phyloP scores from a whole-genome alignment of 139 green algal genomes.

The Chlamydomonas sp. region DNA sequence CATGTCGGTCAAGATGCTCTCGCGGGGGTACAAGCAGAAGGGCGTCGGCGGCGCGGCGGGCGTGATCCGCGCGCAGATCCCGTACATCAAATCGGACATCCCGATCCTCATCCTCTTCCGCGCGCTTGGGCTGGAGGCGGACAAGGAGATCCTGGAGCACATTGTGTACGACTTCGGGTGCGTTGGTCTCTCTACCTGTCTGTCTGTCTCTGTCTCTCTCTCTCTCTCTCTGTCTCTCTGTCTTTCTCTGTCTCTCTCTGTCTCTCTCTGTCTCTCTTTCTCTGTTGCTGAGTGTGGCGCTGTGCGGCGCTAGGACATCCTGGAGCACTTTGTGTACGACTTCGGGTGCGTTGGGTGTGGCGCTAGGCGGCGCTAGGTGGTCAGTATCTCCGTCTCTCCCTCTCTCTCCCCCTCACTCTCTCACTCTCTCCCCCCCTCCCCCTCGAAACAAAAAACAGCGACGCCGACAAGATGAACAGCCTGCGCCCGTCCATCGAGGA shows the following conservation, averaged over 20 bases:
- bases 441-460: too few relatives aligned
- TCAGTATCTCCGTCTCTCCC: too few relatives aligned
- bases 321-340: conserved; percentile 88
- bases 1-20: conserved; percentile 84
- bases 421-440: too few relatives aligned
- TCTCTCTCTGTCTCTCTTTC: too few relatives aligned
- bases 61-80: conserved; percentile 56
- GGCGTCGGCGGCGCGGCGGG: conserved; percentile 30
- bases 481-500: conserved; percentile 91
- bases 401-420: too few relatives aligned
- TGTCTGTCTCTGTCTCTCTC: too few relatives aligned
- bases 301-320: conserved; percentile 68
- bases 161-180: conserved; percentile 88
- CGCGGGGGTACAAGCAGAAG: conserved; percentile 38
- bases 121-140: conserved; percentile 59
- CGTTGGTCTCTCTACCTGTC: too few relatives aligned
- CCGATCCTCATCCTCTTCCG: conserved; percentile 86
- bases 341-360: too few relatives aligned
- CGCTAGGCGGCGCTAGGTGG: too few relatives aligned
- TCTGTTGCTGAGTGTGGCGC: too few relatives aligned
- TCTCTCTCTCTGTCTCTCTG: too few relatives aligned
- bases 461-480: conserved; percentile 86
- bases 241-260: too few relatives aligned
- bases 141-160: conserved; percentile 70
- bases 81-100: conserved; percentile 76